A percentile compares a stretch with the other conserved stretches of the same genome.
These are phyloP conservation scores for Pugionium dolabratum DNA, from an alignment of 345 rosid genomes.

Conservation along the genomic window DNA sequence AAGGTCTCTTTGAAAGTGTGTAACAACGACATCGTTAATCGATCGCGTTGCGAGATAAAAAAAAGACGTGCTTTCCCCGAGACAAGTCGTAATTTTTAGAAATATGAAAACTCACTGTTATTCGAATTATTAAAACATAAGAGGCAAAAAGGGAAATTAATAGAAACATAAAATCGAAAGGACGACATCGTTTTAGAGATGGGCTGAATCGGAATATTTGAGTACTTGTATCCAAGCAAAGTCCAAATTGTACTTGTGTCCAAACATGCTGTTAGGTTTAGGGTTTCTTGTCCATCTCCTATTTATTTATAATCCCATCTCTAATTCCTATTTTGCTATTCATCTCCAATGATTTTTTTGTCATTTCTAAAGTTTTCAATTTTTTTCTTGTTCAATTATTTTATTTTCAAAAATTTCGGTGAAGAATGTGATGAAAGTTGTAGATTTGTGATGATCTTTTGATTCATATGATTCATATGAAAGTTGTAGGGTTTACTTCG, in stretches of 20 bases:
- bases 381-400: not conserved
- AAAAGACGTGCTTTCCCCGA: not conserved
- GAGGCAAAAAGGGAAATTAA: conserved; percentile 1
- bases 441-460: conserved; percentile 33
- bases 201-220: not conserved
- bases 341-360: not conserved
- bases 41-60: conserved; percentile 1
- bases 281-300: not conserved
- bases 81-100: not conserved
- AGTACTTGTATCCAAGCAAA: not conserved
- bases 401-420: not conserved
- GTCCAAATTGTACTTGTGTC: conserved; percentile 1
- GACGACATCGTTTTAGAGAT: too few relatives aligned
- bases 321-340: not conserved
- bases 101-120: not conserved
- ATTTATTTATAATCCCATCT: not conserved
- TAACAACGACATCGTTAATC: conserved; percentile 51
- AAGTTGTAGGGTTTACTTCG: not conserved
- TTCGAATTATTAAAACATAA: conserved; percentile 1
- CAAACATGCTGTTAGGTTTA: not conserved
- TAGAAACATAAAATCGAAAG: not conserved
- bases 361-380: not conserved
- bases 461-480: conserved; percentile 34
- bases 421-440: conserved; percentile 40
- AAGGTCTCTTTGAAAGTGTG: conserved; percentile 66